A percentile compares a stretch with the other conserved stretches of the same genome.
These are phyloP conservation scores for Melaleuca quinquenervia DNA, from an alignment of 345 rosid genomes.

Conservation along the genomic window DNA sequence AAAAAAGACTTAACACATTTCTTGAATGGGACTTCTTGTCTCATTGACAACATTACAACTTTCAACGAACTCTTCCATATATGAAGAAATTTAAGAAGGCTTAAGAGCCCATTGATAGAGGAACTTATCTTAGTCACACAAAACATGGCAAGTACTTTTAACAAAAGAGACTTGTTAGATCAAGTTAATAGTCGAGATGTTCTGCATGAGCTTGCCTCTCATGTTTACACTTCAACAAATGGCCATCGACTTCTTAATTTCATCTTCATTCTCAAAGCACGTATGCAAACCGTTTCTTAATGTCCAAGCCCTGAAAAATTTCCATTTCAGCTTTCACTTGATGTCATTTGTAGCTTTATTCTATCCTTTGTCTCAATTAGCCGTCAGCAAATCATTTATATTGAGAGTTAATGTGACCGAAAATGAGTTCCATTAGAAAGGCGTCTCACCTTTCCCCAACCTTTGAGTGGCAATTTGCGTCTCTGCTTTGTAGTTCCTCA, in stretches of 20 bases:
- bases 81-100: not conserved
- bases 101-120: not conserved
- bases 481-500: not conserved
- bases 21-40: not conserved
- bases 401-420: not conserved
- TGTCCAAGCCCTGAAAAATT: not conserved
- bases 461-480: not conserved
- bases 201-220: not conserved
- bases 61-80: not conserved
- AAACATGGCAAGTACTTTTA: not conserved
- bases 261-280: not conserved
- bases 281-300: not conserved
- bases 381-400: not conserved
- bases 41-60: not conserved
- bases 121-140: not conserved
- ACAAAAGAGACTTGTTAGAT: not conserved
- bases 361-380: not conserved
- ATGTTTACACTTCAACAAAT: not conserved
- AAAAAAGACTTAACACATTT: not conserved
- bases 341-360: not conserved
- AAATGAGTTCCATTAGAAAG: not conserved
- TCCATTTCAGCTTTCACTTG: not conserved
- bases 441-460: not conserved
- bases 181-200: not conserved
- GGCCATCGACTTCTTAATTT: not conserved